Conservation (phyloP, 257 asterid species). For the Solanum virginianum region DNA sequence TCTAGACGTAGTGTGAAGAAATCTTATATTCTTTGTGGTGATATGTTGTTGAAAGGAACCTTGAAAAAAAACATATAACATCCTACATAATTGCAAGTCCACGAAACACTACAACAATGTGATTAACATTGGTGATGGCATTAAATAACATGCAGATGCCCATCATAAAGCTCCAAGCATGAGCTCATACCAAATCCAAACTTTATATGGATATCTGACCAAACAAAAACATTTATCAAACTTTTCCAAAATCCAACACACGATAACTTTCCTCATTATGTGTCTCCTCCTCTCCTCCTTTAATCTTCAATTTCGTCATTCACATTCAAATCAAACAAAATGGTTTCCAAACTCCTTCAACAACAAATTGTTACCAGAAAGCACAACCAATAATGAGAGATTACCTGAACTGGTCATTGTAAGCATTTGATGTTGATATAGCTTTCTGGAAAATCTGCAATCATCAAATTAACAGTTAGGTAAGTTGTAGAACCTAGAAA, state of each 20-base stretch:
- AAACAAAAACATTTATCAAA: not conserved
- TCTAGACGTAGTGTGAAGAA: not conserved
- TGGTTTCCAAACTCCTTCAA: not conserved
- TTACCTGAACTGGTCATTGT: constrained; percentile 94
- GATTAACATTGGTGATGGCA: not conserved
- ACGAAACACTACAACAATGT: not conserved
- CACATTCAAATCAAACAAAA: not conserved
- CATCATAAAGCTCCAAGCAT: not conserved
- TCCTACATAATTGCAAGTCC: not conserved
- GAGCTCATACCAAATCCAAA: not conserved
- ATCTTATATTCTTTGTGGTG: not conserved
- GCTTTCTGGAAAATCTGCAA: constrained; percentile 98
- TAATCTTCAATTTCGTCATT: not conserved
- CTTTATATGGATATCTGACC: not conserved
- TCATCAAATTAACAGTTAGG: not conserved
- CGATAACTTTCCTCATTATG: not conserved
- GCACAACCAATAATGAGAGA: not conserved
- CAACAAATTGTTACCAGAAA: not conserved
- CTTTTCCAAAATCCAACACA: not conserved
- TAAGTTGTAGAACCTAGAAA: not conserved
- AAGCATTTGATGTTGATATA: constrained; percentile 92
- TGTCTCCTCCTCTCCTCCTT: not conserved
- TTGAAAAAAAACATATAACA: not conserved
- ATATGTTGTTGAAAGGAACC: not conserved
- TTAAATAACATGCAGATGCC: not conserved